Evolutionary conservation across 129 eudicot species (phyloP).

Genomic region (Centella asiatica): DNA sequence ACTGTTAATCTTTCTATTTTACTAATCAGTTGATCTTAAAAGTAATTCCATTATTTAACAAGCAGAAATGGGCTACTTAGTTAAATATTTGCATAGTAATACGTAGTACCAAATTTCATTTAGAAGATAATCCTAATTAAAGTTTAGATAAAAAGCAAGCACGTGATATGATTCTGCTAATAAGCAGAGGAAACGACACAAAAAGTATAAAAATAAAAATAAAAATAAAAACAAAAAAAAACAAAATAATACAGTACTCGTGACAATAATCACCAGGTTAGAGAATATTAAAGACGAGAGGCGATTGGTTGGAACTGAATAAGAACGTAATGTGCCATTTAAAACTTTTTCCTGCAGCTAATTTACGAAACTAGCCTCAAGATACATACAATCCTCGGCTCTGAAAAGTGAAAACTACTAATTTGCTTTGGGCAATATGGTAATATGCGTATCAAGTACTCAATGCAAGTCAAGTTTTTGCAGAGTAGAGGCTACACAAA

Average conservation of each 20-base stretch:
- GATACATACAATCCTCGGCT: no score
- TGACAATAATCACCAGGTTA: constrained; percentile 1
- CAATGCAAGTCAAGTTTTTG: no score
- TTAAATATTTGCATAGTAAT: no score
- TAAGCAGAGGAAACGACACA: background rate
- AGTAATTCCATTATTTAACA: no score
- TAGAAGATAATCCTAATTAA: background rate
- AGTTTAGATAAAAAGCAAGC: background rate
- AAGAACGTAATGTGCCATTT: background rate
- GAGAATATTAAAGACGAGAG: background rate
- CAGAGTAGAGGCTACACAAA: no score
- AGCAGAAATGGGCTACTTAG: no score
- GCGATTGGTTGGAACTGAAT: constrained; percentile 9
- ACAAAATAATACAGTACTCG: background rate
- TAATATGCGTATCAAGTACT: no score
- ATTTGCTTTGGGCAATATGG: background rate
- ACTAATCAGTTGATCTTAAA: background rate
- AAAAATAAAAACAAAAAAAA: no score
- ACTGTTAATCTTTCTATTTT: background rate
- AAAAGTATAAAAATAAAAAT: background rate
- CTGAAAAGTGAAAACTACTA: no score
- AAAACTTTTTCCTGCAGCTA: no score
- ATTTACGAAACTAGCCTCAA: constrained; percentile 1
- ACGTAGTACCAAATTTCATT: background rate
- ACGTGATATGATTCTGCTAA: background rate